Percentiles rank a stretch among this genome's conserved stretches.
Conservation (phyloP, 2,329 filamentous ascomycete genomes). For the Aureobasidium mangrovei region DNA sequence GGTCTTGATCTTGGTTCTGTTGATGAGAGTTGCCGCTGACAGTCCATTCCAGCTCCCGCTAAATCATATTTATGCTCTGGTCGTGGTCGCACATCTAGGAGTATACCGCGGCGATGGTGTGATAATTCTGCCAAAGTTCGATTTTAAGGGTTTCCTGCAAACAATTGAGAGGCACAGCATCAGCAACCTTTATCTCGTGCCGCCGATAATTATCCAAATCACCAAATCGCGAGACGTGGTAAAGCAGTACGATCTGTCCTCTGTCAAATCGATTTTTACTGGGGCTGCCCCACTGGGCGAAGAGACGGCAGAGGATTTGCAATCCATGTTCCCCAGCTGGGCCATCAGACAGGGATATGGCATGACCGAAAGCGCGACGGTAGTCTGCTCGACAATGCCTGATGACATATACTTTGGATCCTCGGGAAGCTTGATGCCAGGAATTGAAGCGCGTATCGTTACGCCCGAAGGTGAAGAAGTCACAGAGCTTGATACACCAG, state of each 20-base stretch:
- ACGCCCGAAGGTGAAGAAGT: constrained; percentile 62
- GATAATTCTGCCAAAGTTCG: constrained; percentile 67
- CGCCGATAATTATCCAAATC: constrained; percentile 73
- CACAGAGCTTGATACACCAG: constrained; percentile 60
- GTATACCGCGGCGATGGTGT: constrained; percentile 65
- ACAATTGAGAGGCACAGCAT: constrained; percentile 64
- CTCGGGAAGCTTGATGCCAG: constrained; percentile 61
- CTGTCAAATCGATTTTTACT: constrained; percentile 56
- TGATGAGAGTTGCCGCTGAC: not conserved
- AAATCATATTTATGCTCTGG: constrained; percentile 73
- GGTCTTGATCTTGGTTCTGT: not conserved
- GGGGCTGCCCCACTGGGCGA: constrained; percentile 71
- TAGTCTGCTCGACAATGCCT: constrained; percentile 52
- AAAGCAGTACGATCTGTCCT: constrained; percentile 62
- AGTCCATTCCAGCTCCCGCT: constrained; percentile 47
- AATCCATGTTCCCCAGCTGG: constrained; percentile 55
- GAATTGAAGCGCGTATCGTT: constrained; percentile 56
- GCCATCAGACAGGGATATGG: constrained; percentile 63
- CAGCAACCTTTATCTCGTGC: constrained; percentile 58
- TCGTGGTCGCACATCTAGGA: constrained; percentile 58
- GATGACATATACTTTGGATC: constrained; percentile 63
- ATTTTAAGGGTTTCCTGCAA: constrained; percentile 55
- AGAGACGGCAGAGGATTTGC: constrained; percentile 59
- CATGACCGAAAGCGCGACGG: constrained; percentile 67
- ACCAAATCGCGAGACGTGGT: constrained; percentile 54